Conservation (phyloP, 148 eudicot species). For the Cornus florida region DNA sequence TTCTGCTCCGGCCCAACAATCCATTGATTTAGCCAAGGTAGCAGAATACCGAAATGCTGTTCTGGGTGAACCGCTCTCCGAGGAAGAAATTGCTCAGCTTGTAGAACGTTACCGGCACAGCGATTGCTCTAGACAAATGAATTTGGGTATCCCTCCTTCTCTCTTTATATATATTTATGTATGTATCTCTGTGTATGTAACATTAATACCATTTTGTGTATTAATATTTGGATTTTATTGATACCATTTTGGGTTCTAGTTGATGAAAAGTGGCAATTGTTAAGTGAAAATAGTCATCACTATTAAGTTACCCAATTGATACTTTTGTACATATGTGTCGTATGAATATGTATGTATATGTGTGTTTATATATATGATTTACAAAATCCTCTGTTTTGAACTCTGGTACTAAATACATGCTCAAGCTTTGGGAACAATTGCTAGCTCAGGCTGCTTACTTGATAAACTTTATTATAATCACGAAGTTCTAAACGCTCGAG, state of each 20-base stretch:
- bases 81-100: conserved; percentile 59
- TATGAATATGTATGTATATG: background rate
- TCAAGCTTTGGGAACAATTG: background rate
- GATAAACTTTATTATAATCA: too few species aligned
- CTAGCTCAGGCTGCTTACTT: background rate
- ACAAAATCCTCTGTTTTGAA: background rate
- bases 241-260: too few species aligned
- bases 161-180: too few species aligned
- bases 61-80: conserved; percentile 60
- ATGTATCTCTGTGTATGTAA: background rate
- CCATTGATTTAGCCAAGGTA: conserved; percentile 29
- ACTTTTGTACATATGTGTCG: too few species aligned
- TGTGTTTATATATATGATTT: background rate
- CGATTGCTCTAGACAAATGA: conserved; percentile 80
- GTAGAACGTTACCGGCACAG: conserved; percentile 86
- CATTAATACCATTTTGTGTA: too few species aligned
- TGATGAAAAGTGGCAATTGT: too few species aligned
- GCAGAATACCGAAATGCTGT: conserved; percentile 38
- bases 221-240: too few species aligned
- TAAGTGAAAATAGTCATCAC: too few species aligned
- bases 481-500: too few species aligned
- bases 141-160: conserved; percentile 51
- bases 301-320: too few species aligned
- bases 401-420: background rate
- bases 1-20: conserved; percentile 45